Conservation (phyloP, 805 yeast species). For the Nakazawaea siamensis region DNA sequence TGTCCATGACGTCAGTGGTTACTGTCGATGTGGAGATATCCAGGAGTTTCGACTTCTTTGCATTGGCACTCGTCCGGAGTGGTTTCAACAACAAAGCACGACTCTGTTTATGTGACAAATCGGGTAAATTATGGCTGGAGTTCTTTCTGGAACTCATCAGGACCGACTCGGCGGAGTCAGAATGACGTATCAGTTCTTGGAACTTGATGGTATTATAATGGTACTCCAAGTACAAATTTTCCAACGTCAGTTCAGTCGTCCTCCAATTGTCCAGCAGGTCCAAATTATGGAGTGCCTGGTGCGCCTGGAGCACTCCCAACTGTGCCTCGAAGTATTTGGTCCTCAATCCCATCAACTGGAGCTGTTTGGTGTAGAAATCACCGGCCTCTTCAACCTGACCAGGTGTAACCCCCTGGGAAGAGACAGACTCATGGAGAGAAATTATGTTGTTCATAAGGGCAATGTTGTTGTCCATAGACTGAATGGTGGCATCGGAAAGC, state of each 20-base stretch:
- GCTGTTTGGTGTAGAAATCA: constrained; percentile 3
- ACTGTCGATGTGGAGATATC: neutral
- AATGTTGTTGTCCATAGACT: constrained; percentile 10
- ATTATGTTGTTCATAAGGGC: constrained; percentile 9
- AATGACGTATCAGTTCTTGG: constrained; percentile 11
- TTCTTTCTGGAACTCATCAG: neutral
- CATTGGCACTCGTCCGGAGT: constrained; percentile 7
- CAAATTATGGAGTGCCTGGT: constrained; percentile 11
- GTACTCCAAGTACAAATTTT: constrained; percentile 33
- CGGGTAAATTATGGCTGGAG: neutral
- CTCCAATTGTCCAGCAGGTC: constrained; percentile 33
- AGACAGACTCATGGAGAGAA: constrained; percentile 3
- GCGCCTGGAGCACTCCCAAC: constrained; percentile 19
- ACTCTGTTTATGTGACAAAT: constrained; percentile 5
- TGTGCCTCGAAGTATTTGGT: constrained; percentile 27
- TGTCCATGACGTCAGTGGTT: neutral
- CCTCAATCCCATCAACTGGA: constrained; percentile 19
- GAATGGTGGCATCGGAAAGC: constrained; percentile 5
- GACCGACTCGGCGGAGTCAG: too few relatives aligned
- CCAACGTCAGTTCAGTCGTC: constrained; percentile 37
- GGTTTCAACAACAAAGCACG: constrained; percentile 8
- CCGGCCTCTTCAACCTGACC: neutral
- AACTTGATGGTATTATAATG: constrained; percentile 19
- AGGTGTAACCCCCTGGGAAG: too few relatives aligned
- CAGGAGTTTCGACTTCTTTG: constrained; percentile 2